Evolutionary conservation across 768 basidiomycete species (phyloP), one percentile per base, ranked within the genome.

Genomic region (Mycena haematopus): DNA sequence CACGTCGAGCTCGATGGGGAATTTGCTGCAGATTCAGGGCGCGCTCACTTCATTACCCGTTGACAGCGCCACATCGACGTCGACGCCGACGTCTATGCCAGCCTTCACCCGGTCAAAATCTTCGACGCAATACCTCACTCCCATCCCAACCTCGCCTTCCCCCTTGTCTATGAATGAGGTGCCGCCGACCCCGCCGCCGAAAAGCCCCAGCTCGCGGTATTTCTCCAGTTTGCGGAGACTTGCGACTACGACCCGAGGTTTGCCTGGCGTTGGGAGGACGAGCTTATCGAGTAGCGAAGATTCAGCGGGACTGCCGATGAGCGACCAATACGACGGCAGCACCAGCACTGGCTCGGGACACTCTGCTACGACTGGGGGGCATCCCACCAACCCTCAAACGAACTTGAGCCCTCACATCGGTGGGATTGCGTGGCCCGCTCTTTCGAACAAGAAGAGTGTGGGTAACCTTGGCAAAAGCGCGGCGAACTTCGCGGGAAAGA

Each of bases 201-300:
- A 83, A 67, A 83, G 82, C 21, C 79, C 82, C 6, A 75, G 77
- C n/a, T 72, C 74, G 21, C 79, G 80, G 8, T 81, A 86, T 57
- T 80, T 89, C 46, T 72, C 81, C 5, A 77, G 78, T 36, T 80
- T 87, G 55, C 77, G 82, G 51, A 77, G 82, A 45, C 76, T 83
- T 52, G 81, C 81, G 8, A 79, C 74, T 64, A 78, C 82, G 44
- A 35, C 14, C 25, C 29, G 50, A 15, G 25, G 78, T 74, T 10
- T 65, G 36, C 27, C 78, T 2, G 80, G 82, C 56, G 78, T 82
- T 11, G 49, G 33, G 24, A 82, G 90, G 17, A 76, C 84, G 36
- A 92, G 90, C 69, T 76, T 84, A 55, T 88, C 87, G 25, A 74
- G 88, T 0, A 88, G 86, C 7, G 89, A 91, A 65, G 89, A 90